A percentile compares a stretch with the other conserved stretches of the same genome.
Evolutionary conservation across 495 filamentous ascomycete genomes (phyloP).

Genomic region (Talaromyces stipitatus): DNA sequence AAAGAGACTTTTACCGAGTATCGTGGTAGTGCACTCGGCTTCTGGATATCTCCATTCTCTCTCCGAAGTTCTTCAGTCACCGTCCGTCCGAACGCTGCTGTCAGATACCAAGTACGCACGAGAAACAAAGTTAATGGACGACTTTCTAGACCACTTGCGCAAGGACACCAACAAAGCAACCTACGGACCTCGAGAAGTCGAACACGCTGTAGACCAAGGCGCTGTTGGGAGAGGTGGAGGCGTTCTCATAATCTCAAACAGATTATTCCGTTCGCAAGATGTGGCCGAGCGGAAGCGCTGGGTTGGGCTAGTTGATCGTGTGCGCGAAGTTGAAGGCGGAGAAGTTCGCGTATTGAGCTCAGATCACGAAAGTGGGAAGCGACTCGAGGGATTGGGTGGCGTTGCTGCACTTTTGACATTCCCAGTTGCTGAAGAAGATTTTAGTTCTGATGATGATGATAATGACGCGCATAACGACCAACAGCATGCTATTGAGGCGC

Average conservation of each 20-base stretch:
- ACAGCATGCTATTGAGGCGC: background rate
- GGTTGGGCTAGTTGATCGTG: constrained; percentile 82
- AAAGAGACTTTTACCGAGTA: constrained; percentile 56
- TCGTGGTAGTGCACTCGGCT: constrained; percentile 74
- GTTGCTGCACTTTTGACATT: constrained; percentile 89
- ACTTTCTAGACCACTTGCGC: constrained; percentile 68
- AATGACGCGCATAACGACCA: background rate
- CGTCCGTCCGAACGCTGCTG: constrained; percentile 66
- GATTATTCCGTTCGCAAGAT: constrained; percentile 76
- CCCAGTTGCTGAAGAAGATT: constrained; percentile 61
- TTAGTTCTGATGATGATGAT: constrained; percentile 27
- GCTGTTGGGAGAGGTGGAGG: constrained; percentile 84
- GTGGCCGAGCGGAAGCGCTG: constrained; percentile 72
- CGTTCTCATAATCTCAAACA: constrained; percentile 75
- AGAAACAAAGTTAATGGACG: constrained; percentile 81
- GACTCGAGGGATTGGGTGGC: constrained; percentile 76
- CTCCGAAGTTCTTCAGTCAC: constrained; percentile 74
- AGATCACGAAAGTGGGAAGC: constrained; percentile 87
- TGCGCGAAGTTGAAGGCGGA: constrained; percentile 76
- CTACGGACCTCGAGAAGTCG: constrained; percentile 83
- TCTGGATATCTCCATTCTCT: constrained; percentile 80
- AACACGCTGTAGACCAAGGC: constrained; percentile 77
- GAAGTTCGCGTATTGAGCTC: constrained; percentile 83
- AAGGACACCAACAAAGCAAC: constrained; percentile 87
- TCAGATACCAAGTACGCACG: constrained; percentile 78